phyloP scores from a whole-genome alignment of 257 asterid species.

The Anisodus tanguticus region DNA sequence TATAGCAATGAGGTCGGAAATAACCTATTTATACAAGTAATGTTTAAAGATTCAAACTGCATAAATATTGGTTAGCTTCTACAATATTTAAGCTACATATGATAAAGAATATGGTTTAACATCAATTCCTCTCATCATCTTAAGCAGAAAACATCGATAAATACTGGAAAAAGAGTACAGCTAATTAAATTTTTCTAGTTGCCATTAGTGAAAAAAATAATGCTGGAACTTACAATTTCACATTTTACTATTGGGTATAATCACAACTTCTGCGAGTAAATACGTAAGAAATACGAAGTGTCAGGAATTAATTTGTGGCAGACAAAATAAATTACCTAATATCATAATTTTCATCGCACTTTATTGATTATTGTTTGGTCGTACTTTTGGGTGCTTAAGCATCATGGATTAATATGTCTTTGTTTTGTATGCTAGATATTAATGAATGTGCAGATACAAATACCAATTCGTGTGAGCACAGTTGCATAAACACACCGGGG shows the following conservation, averaged over 20 bases:
- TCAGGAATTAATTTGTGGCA: neutral
- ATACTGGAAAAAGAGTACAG: neutral
- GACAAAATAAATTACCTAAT: neutral
- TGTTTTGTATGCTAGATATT: conserved; percentile 43
- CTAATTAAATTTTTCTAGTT: neutral
- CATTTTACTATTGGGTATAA: neutral
- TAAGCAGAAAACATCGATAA: neutral
- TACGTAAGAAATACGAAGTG: no score
- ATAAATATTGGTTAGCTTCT: neutral
- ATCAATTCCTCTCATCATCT: neutral
- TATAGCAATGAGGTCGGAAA: neutral
- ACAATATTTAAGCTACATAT: neutral
- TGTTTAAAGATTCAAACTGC: neutral
- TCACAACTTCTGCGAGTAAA: no score
- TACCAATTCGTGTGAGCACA: conserved; percentile 37
- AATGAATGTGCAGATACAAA: conserved; percentile 49
- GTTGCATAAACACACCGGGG: conserved; percentile 50
- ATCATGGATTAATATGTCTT: no score
- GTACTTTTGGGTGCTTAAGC: neutral
- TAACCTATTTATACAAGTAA: neutral
- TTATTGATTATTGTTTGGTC: neutral
- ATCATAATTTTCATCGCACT: neutral
- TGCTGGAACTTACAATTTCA: neutral
- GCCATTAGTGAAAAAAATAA: neutral
- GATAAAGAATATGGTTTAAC: neutral